Evolutionary conservation across 768 basidiomycete genomes (phyloP), one percentile per base, ranked within the genome.

Genomic region (Flagelloscypha sp.): DNA sequence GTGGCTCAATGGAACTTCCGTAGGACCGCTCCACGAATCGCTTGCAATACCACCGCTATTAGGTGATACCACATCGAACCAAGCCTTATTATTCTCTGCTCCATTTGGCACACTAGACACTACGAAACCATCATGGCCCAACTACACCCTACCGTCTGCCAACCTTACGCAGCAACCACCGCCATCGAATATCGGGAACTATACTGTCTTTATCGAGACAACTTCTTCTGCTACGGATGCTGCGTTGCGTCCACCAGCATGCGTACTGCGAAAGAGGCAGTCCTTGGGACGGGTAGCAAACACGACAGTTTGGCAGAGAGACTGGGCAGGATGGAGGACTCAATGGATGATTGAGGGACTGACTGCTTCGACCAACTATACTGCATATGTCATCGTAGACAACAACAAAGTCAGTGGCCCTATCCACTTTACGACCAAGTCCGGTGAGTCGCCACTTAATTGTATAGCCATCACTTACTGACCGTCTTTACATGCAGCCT

Each of bases 401-500:
- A 60, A 56, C 6, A 63, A 69, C 30, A 69, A 71, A 46, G 68
- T 86, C 31, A 74, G 68, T 37, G 76, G 73, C 2, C 85, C 85
- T 0, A 70, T 82, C 2, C 80, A 70, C 46, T 81, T 89, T 40
- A 52, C 61, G 6, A 90, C 87, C 3, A 90, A 92, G 60, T 79
- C 81, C 12, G 64, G 80, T 78, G 49, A 36, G 72, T 56, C 23
- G 8, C 28, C 31, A 16, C 11, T 35, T 18, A 18, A 3, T 19
- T 20, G 7, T 7, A 25, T 23, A 9, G 15, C 7, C 20, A 19
- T 10, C 24, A 25, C 27, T 18, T 27, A 8, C 32, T 23, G n/a
- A 39, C 11, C 27, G 11, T 33, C 31, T 25, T 27, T 10, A 16
- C 24, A 3, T 35, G 9, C 41, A 79, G 85, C 73, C 3, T 62